phyloP scores from a whole-genome alignment of 352 stramenopile genomes.

The Aphanomyces euteiches region DNA sequence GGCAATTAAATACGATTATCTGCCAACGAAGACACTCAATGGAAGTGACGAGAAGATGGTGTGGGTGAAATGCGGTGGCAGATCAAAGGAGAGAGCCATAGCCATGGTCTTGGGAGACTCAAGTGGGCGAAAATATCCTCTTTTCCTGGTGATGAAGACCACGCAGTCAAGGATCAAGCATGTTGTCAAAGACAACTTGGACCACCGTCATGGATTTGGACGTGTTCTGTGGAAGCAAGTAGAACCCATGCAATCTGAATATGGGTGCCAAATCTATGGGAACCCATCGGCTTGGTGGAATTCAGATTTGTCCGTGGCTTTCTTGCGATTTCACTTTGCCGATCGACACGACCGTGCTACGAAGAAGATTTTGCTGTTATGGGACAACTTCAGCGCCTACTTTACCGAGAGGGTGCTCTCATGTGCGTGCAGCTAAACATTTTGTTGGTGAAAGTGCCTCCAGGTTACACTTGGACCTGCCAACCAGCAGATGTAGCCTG shows the following conservation, averaged over 20 bases:
- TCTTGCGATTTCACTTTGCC: too few relatives aligned
- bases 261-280: too few relatives aligned
- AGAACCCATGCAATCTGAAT: too few relatives aligned
- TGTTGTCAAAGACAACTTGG: too few relatives aligned
- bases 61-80: slow-evolving; percentile 29
- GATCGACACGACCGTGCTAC: too few relatives aligned
- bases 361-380: slow-evolving; percentile 35
- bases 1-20: slow-evolving; percentile 34
- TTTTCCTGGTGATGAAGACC: too few relatives aligned
- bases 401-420: slow-evolving; percentile 25
- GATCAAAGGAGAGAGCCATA: slow-evolving; percentile 36
- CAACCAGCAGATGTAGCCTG: slow-evolving; percentile 36
- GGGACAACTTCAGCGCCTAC: slow-evolving; percentile 37
- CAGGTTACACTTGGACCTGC: slow-evolving; percentile 32
- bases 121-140: too few relatives aligned
- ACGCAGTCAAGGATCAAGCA: too few relatives aligned
- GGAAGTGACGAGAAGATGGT: slow-evolving; percentile 29
- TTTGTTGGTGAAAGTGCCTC: slow-evolving; percentile 32
- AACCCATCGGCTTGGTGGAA: too few relatives aligned
- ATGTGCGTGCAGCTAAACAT: slow-evolving; percentile 33
- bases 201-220: too few relatives aligned
- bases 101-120: slow-evolving; percentile 36
- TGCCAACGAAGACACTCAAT: slow-evolving; percentile 30
- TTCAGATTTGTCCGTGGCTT: too few relatives aligned
- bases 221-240: too few relatives aligned